These are phyloP conservation scores for Cryphonectria naterciae DNA, from an alignment of 2,329 filamentous ascomycete genomes.

Conservation along the genomic window DNA sequence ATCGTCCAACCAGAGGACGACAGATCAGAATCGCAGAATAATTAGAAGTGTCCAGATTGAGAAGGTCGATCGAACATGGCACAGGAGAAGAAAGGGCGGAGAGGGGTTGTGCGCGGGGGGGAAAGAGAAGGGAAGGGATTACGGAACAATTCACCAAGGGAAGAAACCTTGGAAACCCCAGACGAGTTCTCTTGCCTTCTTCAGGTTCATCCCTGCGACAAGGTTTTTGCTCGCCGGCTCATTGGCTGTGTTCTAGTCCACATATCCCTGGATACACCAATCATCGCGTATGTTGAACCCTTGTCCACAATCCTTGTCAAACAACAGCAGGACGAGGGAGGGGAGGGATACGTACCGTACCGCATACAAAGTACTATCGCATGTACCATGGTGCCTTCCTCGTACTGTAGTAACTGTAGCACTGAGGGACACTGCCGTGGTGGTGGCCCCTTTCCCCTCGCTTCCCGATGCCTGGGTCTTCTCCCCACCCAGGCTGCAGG, in stretches of 20 bases:
- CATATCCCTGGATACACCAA: slow-evolving; percentile 17
- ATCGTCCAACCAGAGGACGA: background rate
- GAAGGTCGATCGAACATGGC: background rate
- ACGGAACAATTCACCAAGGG: background rate
- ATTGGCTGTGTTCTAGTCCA: slow-evolving; percentile 14
- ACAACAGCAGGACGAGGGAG: background rate
- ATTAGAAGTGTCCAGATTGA: background rate
- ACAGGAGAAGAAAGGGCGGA: background rate
- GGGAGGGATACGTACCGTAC: background rate
- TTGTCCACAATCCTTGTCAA: background rate
- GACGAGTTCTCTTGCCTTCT: background rate
- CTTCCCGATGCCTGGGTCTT: background rate
- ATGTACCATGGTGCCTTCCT: background rate
- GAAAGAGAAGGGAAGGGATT: background rate
- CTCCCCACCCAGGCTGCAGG: background rate
- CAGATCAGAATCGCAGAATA: background rate
- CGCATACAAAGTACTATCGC: too few relatives aligned
- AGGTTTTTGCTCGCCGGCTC: background rate
- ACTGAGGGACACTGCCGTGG: background rate
- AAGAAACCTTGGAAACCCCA: background rate
- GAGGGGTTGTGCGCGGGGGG: too few relatives aligned
- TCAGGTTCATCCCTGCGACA: background rate
- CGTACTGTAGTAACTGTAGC: background rate
- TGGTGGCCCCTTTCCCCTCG: background rate
- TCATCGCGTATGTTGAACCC: slow-evolving; percentile 20